Conservation (phyloP, 1,284 basidiomycete genomes). For the Austroboletus novae-zelandiae region DNA sequence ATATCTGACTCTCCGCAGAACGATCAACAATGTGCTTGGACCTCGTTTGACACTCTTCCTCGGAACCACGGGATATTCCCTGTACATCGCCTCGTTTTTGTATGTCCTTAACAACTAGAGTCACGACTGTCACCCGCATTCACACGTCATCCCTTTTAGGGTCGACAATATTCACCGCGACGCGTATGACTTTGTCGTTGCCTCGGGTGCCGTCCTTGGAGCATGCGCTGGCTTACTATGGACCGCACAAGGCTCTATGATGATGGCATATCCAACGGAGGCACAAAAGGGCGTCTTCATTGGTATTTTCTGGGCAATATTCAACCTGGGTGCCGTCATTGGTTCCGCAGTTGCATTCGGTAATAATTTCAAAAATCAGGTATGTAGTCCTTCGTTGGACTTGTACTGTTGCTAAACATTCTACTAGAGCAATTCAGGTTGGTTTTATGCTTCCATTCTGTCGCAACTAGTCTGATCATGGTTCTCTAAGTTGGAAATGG, state of each 20-base stretch:
- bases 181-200: conserved; percentile 66
- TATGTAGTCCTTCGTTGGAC: conserved; percentile 20
- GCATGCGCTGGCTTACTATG: conserved; percentile 83
- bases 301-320: conserved; percentile 74
- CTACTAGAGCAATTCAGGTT: conserved; percentile 24
- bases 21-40: conserved; percentile 78
- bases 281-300: conserved; percentile 77
- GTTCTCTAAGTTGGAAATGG: conserved; percentile 47
- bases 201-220: conserved; percentile 78
- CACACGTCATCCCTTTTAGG: conserved; percentile 33
- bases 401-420: not conserved
- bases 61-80: conserved; percentile 67
- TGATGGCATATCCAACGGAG: conserved; percentile 81
- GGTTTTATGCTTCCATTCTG: conserved; percentile 3
- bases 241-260: conserved; percentile 82
- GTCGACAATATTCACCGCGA: conserved; percentile 64
- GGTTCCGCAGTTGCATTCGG: conserved; percentile 66
- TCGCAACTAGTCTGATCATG: conserved; percentile 5
- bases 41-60: conserved; percentile 66
- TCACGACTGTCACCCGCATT: not conserved
- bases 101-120: conserved; percentile 31
- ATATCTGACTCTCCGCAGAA: conserved; percentile 38
- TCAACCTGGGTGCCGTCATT: conserved; percentile 71
- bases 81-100: conserved; percentile 77
- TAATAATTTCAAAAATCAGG: conserved; percentile 49